Percentiles rank a stretch among this genome's conserved stretches.
Conservation (phyloP, 2,329 filamentous ascomycete species). For the Xylaria hypoxylon region DNA sequence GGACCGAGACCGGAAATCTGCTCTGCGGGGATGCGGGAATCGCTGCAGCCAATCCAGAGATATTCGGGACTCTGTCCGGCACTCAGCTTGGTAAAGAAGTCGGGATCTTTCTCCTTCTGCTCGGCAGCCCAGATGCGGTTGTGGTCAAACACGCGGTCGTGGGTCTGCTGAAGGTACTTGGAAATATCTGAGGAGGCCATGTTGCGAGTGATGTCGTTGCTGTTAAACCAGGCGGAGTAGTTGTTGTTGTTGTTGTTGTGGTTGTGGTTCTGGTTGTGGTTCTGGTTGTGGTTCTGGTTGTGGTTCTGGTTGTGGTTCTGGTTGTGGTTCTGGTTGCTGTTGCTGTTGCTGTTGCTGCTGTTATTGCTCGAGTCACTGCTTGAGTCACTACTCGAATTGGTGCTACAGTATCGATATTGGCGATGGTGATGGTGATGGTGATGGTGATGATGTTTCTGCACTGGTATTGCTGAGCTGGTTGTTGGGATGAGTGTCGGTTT, state of each 20-base stretch:
- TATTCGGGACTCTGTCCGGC: conserved; percentile 77
- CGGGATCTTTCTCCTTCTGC: conserved; percentile 68
- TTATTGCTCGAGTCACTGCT: conserved; percentile 22
- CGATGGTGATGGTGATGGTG: too few species aligned
- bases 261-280: neutral
- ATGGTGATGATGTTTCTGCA: neutral
- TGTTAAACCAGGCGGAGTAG: conserved; percentile 8
- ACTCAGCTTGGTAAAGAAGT: conserved; percentile 73
- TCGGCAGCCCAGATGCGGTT: conserved; percentile 74
- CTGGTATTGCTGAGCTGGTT: conserved; percentile 1
- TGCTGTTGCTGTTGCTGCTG: conserved; percentile 2
- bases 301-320: neutral
- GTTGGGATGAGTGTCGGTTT: conserved; percentile 23
- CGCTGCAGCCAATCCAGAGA: conserved; percentile 91
- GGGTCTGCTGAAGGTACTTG: conserved; percentile 70
- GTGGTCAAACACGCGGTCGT: conserved; percentile 76
- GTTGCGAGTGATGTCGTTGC: conserved; percentile 34
- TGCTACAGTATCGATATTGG: conserved; percentile 26
- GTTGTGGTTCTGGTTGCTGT: neutral
- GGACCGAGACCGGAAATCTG: conserved; percentile 84
- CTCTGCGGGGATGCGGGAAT: conserved; percentile 91
- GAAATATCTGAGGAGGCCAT: conserved; percentile 56
- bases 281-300: neutral
- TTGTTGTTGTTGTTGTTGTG: neutral
- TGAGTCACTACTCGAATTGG: too few species aligned